Conservation (phyloP, 202 grass and related monocot species). For the Schoenoplectus triqueter region DNA sequence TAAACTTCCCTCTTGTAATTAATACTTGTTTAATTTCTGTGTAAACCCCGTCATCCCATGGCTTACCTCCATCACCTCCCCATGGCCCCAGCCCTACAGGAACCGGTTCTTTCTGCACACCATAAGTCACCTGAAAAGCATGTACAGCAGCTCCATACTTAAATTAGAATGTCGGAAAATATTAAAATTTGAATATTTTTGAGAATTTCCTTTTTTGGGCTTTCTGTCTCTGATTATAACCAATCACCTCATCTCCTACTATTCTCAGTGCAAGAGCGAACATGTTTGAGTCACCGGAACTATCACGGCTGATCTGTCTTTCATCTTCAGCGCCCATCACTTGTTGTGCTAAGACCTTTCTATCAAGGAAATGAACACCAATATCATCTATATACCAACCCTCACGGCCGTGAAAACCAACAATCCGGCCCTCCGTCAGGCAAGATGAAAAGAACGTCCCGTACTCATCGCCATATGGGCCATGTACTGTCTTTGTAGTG, state of each 20-base stretch:
- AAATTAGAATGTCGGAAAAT: background rate
- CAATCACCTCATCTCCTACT: slow-evolving; percentile 64
- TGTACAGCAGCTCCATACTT: slow-evolving; percentile 1
- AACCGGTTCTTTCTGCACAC: slow-evolving; percentile 73
- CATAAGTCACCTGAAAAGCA: slow-evolving; percentile 56
- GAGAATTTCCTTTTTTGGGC: background rate
- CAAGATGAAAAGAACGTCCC: slow-evolving; percentile 87
- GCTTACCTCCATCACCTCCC: slow-evolving; percentile 83
- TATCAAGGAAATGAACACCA: slow-evolving; percentile 87
- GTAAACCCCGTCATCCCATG: slow-evolving; percentile 85
- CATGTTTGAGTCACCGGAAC: slow-evolving; percentile 42
- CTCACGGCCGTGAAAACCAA: slow-evolving; percentile 74
- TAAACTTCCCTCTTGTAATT: slow-evolving; percentile 59
- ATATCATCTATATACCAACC: slow-evolving; percentile 86
- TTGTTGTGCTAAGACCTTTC: slow-evolving; percentile 59
- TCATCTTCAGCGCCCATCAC: slow-evolving; percentile 18
- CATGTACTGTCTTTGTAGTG: slow-evolving; percentile 78
- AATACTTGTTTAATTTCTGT: slow-evolving; percentile 77
- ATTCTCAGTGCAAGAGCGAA: slow-evolving; percentile 48
- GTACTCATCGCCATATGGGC: slow-evolving; percentile 81
- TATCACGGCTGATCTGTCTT: slow-evolving; percentile 31
- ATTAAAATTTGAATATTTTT: background rate
- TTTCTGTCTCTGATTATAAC: slow-evolving; percentile 17
- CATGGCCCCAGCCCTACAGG: slow-evolving; percentile 78
- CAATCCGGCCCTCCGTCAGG: slow-evolving; percentile 63